These are phyloP conservation scores for Camelina sativa DNA, from an alignment of 345 rosid genomes.

Conservation along the genomic window DNA sequence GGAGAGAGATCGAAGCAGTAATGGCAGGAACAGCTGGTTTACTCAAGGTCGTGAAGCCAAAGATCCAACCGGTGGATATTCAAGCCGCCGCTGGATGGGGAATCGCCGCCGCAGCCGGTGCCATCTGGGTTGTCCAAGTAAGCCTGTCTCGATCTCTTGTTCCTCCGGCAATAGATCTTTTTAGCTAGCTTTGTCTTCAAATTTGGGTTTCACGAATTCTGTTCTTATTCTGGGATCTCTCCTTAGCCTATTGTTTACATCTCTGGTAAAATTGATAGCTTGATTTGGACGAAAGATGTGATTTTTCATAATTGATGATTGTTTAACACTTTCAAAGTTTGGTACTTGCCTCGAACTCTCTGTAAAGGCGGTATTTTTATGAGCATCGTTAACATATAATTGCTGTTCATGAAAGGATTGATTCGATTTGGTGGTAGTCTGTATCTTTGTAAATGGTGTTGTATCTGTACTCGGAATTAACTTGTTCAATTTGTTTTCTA, in stretches of 20 bases:
- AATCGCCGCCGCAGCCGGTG: constrained; percentile 71
- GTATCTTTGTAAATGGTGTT: neutral
- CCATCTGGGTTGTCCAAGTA: constrained; percentile 82
- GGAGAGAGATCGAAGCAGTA: constrained; percentile 32
- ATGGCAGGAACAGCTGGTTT: constrained; percentile 65
- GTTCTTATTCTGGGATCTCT: constrained; percentile 34
- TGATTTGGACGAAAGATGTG: constrained; percentile 3
- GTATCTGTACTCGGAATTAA: neutral
- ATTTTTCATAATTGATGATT: constrained; percentile 13
- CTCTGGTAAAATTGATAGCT: constrained; percentile 25
- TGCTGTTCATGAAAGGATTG: constrained; percentile 18
- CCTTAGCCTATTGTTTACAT: neutral
- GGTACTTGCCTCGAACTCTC: neutral
- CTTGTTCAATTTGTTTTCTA: neutral
- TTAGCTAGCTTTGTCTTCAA: constrained; percentile 3
- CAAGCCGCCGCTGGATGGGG: constrained; percentile 89
- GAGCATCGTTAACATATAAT: neutral
- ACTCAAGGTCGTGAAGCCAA: constrained; percentile 58
- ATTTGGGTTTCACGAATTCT: constrained; percentile 10
- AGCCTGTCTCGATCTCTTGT: constrained; percentile 6
- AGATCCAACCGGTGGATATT: constrained; percentile 62
- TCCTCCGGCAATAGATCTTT: constrained; percentile 3
- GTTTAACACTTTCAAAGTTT: neutral
- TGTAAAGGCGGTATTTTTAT: constrained; percentile 1
- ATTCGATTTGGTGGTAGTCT: neutral